phyloP scores from a whole-genome alignment of 305 asterid genomes.

The Rubia balearica region DNA sequence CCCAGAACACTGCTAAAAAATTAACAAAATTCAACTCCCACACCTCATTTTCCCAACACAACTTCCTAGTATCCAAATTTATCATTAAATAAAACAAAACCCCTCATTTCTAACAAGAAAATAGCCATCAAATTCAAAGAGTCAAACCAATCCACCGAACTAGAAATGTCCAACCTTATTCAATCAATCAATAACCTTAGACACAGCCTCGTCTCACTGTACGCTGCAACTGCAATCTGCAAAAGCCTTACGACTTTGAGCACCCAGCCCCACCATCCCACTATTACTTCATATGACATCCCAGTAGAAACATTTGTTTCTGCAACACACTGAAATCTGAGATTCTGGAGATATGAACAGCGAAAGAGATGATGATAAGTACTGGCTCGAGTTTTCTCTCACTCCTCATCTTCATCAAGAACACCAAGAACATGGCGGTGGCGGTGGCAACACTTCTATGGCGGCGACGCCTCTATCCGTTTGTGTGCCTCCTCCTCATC shows the following conservation, averaged over 20 bases:
- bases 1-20: too few relatives aligned
- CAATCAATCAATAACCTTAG: neutral
- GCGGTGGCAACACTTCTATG: neutral
- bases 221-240: neutral
- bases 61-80: too few relatives aligned
- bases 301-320: too few relatives aligned
- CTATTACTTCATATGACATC: too few relatives aligned
- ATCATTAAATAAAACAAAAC: too few relatives aligned
- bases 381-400: slow-evolving; percentile 69
- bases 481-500: slow-evolving; percentile 15
- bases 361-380: slow-evolving; percentile 48
- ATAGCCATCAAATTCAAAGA: too few relatives aligned
- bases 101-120: too few relatives aligned
- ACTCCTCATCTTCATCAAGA: slow-evolving; percentile 23
- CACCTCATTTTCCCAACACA: too few relatives aligned
- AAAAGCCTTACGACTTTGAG: slow-evolving; percentile 30
- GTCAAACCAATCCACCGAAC: too few relatives aligned
- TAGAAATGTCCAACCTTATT: too few relatives aligned
- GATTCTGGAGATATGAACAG: neutral
- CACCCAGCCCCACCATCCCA: slow-evolving; percentile 24
- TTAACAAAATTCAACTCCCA: too few relatives aligned
- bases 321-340: neutral
- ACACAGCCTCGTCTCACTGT: slow-evolving; percentile 5
- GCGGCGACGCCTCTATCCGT: slow-evolving; percentile 36
- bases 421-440: neutral